Evolutionary conservation across 352 stramenopile genomes (phyloP), one percentile per base, ranked within the genome.

Genomic region (Phytopythium boreale): DNA sequence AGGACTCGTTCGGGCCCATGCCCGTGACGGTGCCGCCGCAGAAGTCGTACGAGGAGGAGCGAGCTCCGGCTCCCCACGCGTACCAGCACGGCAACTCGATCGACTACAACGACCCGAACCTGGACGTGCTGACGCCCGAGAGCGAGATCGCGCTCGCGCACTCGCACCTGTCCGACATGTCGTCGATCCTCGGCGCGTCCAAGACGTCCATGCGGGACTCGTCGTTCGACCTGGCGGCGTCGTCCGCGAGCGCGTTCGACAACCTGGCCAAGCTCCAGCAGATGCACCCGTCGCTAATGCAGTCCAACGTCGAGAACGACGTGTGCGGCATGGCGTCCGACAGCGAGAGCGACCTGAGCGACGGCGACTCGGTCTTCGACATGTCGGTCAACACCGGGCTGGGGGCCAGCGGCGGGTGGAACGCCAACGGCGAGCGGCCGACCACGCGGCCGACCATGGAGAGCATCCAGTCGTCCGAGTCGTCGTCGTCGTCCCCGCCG

Each of bases 81-180:
- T 72, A 72, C 36, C 50, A 51, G 14, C 58, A 67, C 27, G 61
- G 56, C 10, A 63, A n/a, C 20, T 65, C 62, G 46, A 65, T 82
- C 37, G 71, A 84, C 59, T 77, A 78, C 51, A 78, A 84, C 67
- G 75, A 88, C 58, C 74, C 72, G 27, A 74, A 72, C 24, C 63
- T 87, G 14, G 82, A 89, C 64, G 62, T 88, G 50, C 64, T 91
- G n/a, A 88, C 82, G 14, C 80, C 82, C n/a, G 66, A 65, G 11
- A 88, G 77, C 62, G 77, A 89, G 51, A 89, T 89, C 17, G 70
- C 63, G 9, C 70, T 80, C 8, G 73, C 67, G 19, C 68, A 79
- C 36, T 69, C 77, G 24, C 71, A 71, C 50, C 63, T 73, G 66
- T 82, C 77, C 39, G 58, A 57, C 12, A 37, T 79, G 44, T 76